phyloP scores from a whole-genome alignment of 148 eudicot genomes.

The Chenopodium formosanum region DNA sequence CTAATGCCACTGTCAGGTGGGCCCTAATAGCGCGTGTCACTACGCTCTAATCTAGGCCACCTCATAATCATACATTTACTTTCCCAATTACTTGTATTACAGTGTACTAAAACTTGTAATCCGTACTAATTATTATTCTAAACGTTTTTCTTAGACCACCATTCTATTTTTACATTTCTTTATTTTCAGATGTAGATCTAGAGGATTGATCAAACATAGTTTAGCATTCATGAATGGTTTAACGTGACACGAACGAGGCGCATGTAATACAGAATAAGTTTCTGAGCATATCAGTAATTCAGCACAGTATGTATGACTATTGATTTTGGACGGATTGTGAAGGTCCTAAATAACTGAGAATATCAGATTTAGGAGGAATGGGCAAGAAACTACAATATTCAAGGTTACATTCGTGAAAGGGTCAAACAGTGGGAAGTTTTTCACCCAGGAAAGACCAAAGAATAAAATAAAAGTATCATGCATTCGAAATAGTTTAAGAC shows the following conservation, averaged over 20 bases:
- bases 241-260: neutral
- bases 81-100: neutral
- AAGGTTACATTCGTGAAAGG: neutral
- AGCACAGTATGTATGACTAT: neutral
- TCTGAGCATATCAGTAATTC: neutral
- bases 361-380: neutral
- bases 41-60: neutral
- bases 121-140: neutral
- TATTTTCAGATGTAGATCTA: constrained; percentile 1
- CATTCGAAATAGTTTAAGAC: neutral
- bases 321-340: neutral
- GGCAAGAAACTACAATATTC: neutral
- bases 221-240: neutral
- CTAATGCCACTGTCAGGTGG: neutral
- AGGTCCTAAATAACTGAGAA: neutral
- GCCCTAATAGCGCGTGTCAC: neutral
- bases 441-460: neutral
- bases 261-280: too few relatives aligned
- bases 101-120: too few relatives aligned
- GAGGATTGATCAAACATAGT: neutral
- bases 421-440: neutral
- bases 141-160: neutral
- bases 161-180: neutral
- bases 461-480: neutral
- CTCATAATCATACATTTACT: neutral